Conservation (phyloP, 2,329 filamentous ascomycete species). For the Coniochaeta sp. region DNA sequence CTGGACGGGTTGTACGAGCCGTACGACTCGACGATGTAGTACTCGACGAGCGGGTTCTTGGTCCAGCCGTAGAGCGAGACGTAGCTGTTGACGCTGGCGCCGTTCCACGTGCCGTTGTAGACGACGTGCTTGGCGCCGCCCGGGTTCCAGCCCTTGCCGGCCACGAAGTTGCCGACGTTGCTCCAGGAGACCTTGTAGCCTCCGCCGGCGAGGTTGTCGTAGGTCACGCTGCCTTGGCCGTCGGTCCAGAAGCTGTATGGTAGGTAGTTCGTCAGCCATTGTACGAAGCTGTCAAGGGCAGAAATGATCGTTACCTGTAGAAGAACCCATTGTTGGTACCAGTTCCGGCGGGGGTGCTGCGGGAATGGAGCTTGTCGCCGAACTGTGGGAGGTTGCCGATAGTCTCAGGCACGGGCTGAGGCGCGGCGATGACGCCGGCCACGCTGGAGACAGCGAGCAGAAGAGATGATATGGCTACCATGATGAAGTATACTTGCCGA, state of each 20-base stretch:
- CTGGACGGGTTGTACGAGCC: conserved; percentile 38
- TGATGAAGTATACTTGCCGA: background rate
- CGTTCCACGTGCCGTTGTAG: conserved; percentile 25
- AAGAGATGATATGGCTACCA: background rate
- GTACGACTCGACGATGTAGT: conserved; percentile 48
- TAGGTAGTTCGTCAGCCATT: background rate
- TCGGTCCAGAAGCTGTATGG: conserved; percentile 32
- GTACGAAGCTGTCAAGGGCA: too few relatives aligned
- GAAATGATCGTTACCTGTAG: too few relatives aligned
- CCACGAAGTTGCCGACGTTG: conserved; percentile 44
- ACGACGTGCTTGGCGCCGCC: conserved; percentile 31
- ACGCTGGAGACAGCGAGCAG: background rate
- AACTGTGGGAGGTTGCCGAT: background rate
- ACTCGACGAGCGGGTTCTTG: conserved; percentile 42
- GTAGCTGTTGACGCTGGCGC: conserved; percentile 31
- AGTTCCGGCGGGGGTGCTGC: background rate
- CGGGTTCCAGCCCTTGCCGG: conserved; percentile 50
- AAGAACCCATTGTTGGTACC: background rate
- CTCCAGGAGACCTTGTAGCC: conserved; percentile 38
- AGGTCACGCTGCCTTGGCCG: conserved; percentile 25
- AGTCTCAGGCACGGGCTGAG: background rate
- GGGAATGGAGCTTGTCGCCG: background rate
- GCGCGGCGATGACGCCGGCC: background rate
- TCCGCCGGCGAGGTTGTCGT: conserved; percentile 35
- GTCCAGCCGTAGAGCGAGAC: conserved; percentile 52